Evolutionary conservation across 139 green algal genomes (phyloP), one percentile per base, ranked within the genome.

Genomic region (Dunaliella sp.): DNA sequence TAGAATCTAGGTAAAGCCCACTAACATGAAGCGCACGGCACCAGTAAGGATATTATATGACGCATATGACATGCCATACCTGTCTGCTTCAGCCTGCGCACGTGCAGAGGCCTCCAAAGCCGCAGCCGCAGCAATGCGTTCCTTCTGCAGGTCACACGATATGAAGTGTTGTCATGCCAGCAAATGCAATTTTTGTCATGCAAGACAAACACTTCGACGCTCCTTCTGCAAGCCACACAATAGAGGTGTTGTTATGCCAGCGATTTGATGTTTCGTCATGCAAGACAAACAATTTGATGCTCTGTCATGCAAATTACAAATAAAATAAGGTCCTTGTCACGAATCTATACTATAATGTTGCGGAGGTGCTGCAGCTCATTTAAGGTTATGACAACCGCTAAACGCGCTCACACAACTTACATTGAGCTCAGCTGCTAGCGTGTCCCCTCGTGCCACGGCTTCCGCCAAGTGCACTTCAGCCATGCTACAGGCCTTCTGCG

Each of bases 1-100:
- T n/a, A n/a, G n/a, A n/a, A n/a, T n/a, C n/a, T n/a, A n/a, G n/a
- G n/a, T n/a, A n/a, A n/a, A n/a, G n/a, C n/a, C n/a, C n/a, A n/a
- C n/a, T n/a, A n/a, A n/a, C n/a, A n/a, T n/a, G n/a, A n/a, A n/a
- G n/a, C n/a, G n/a, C n/a, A n/a, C n/a, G n/a, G n/a, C n/a, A n/a
- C n/a, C n/a, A n/a, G n/a, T n/a, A n/a, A n/a, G n/a, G n/a, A n/a
- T n/a, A n/a, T n/a, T n/a, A n/a, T n/a, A n/a, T n/a, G n/a, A n/a
- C n/a, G n/a, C n/a, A n/a, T n/a, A n/a, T n/a, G n/a, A n/a, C n/a
- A n/a, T n/a, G n/a, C n/a, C n/a, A n/a, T n/a, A n/a, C n/a, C n/a
- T n/a, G 1, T 36, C 35, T 0, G 85, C 92, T 75, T 93, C 88
- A 0, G 84, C 86, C 80, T 87, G 36, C 0, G 74, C 36, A 26